Base-by-base conservation (phyloP, 176 grass and related monocot genomes). In the Aegilops umbellulata region DNA sequence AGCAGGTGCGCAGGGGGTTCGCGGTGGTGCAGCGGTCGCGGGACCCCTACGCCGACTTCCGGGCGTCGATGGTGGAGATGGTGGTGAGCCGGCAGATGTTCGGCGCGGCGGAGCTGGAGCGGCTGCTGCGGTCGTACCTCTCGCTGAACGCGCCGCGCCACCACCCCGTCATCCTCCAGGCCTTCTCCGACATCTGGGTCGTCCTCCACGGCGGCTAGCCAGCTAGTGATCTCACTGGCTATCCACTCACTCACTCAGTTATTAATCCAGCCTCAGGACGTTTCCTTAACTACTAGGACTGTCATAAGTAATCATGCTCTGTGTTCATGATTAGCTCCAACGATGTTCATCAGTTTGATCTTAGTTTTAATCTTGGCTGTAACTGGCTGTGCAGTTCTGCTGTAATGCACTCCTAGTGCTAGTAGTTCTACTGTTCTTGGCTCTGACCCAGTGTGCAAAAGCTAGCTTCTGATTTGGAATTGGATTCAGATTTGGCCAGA, bases 41-140 rank as follows among this genome's bases (percentile, higher is more conserved):
- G 49, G 94, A 99, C 80, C 97, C 97, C 3, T 96, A 99, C 86
- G 20, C 62, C 7, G 97, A 99, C 88, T 99, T 99, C 90, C 62
- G 94, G 51, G 75, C 85, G 22, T 99, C 97, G 46, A 99, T 99
- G 97, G 94, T 91, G 90, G 97, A 99, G 85, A 99, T 99, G 97
- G 92, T 99, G 10, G 84, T 94, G 4, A 92, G 91, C 36, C 68
- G 92, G 67, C 94, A 99, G 86, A 77, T 96, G 32, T 94, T 91
- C 46, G 94, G 87, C 2, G 53, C 82, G 25, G 82, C 80, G 68
- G 97, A 99, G 61, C 85, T 99, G 92, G 94, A 99, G 92, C 78
- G 87, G 16, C 74, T 99, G 29, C 92, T 98, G 47, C 94, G 92
- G 14, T 99, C 92, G 11, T 99, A 99, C 84, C 83, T 99, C 26